phyloP scores from a whole-genome alignment of 2,329 filamentous ascomycete genomes.

The Verruconis gallopava region DNA sequence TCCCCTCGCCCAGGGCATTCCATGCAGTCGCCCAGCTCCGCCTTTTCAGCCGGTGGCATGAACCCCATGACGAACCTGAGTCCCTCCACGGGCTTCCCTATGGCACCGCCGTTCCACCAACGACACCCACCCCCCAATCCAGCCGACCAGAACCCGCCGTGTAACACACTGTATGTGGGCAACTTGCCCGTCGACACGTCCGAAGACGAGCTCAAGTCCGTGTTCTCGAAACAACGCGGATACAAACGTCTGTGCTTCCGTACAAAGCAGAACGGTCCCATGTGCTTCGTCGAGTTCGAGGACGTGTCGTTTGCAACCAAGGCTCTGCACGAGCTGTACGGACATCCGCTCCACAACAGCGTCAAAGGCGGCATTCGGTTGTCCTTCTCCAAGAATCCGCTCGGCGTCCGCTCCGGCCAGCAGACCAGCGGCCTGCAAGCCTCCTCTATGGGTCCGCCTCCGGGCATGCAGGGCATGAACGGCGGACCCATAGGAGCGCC shows the following conservation, averaged over 20 bases:
- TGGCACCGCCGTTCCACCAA: constrained; percentile 43
- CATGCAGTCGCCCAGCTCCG: constrained; percentile 36
- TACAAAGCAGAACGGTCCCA: constrained; percentile 87
- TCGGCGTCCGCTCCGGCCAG: constrained; percentile 77
- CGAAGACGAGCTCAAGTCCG: constrained; percentile 85
- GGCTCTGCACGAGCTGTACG: constrained; percentile 79
- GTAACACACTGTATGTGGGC: constrained; percentile 96
- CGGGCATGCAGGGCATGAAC: constrained; percentile 43
- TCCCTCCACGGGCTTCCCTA: constrained; percentile 38
- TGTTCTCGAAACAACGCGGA: constrained; percentile 86
- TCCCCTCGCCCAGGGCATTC: constrained; percentile 34
- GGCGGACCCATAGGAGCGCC: constrained; percentile 41
- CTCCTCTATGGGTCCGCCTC: constrained; percentile 36
- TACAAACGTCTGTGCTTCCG: constrained; percentile 94
- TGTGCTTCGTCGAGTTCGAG: constrained; percentile 99
- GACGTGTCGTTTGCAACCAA: constrained; percentile 87
- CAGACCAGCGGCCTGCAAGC: constrained; percentile 39
- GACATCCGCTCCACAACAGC: constrained; percentile 75
- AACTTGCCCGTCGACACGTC: constrained; percentile 87
- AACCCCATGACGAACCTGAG: constrained; percentile 34
- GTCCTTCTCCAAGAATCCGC: constrained; percentile 93
- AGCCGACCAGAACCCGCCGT: constrained; percentile 90
- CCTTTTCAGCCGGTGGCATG: constrained; percentile 19
- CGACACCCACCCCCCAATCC: constrained; percentile 79
- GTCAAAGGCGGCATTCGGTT: constrained; percentile 88